phyloP scores from a whole-genome alignment of 306 rosid genomes.

The Rubus idaeus region DNA sequence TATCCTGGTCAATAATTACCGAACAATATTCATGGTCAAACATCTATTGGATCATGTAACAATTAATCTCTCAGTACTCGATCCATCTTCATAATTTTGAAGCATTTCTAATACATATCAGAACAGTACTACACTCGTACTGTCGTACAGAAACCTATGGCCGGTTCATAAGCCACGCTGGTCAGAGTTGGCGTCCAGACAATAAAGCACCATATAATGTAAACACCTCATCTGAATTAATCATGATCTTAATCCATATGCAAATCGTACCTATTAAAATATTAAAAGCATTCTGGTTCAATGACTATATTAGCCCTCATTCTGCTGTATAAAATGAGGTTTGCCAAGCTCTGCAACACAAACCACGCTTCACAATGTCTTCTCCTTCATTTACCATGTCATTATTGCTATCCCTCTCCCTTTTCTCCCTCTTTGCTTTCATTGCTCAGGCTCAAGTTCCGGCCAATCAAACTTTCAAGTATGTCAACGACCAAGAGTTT shows the following conservation, averaged over 20 bases:
- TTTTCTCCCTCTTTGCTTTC: slow-evolving; percentile 25
- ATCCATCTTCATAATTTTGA: neutral
- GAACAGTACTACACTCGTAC: neutral
- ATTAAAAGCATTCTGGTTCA: neutral
- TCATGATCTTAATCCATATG: neutral
- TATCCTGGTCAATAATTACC: too few relatives aligned
- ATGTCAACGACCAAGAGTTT: slow-evolving; percentile 40
- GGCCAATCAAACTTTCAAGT: slow-evolving; percentile 41
- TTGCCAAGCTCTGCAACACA: slow-evolving; percentile 38
- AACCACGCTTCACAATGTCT: slow-evolving; percentile 46
- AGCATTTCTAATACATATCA: neutral
- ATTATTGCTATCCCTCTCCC: slow-evolving; percentile 21
- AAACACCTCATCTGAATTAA: too few relatives aligned
- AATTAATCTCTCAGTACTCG: too few relatives aligned
- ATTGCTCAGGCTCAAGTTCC: slow-evolving; percentile 41
- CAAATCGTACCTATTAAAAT: neutral
- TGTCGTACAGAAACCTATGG: neutral
- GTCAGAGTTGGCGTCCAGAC: slow-evolving; percentile 6
- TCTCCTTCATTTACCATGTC: slow-evolving; percentile 23
- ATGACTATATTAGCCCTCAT: neutral
- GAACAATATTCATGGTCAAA: too few relatives aligned
- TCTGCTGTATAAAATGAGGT: neutral
- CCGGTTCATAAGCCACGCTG: neutral
- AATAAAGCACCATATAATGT: neutral
- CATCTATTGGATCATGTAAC: too few relatives aligned